Evolutionary conservation across 768 basidiomycete genomes (phyloP).

Genomic region (Trametes cubensis): DNA sequence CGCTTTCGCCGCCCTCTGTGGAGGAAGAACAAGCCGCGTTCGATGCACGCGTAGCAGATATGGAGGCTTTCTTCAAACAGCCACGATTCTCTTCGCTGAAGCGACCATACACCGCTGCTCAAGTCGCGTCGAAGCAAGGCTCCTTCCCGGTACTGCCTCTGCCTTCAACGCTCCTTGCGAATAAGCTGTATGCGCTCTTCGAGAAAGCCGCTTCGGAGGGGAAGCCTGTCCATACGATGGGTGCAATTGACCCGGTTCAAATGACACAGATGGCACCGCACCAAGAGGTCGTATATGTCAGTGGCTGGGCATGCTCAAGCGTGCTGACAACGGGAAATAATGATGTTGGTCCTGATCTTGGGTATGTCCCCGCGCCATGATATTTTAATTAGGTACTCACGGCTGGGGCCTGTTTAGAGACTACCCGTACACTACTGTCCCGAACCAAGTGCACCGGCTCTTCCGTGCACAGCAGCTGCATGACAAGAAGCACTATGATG

Average conservation of each 20-base stretch:
- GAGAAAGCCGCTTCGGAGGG: slow-evolving; percentile 61
- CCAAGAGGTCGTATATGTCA: slow-evolving; percentile 89
- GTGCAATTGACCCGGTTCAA: slow-evolving; percentile 91
- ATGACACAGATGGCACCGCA: slow-evolving; percentile 92
- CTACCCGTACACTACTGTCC: slow-evolving; percentile 95
- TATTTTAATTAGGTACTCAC: not conserved
- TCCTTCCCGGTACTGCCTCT: slow-evolving; percentile 78
- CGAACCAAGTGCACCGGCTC: slow-evolving; percentile 91
- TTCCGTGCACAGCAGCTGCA: slow-evolving; percentile 92
- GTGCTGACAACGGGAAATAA: slow-evolving; percentile 88
- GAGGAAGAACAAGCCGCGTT: slow-evolving; percentile 63
- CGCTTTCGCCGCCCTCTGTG: slow-evolving; percentile 58
- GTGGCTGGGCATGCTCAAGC: slow-evolving; percentile 89
- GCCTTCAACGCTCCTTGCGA: slow-evolving; percentile 75
- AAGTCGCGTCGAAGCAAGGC: slow-evolving; percentile 89
- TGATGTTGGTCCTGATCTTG: slow-evolving; percentile 91
- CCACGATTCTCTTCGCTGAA: slow-evolving; percentile 75
- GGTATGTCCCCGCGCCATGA: slow-evolving; percentile 44
- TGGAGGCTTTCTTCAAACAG: slow-evolving; percentile 72
- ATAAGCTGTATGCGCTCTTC: slow-evolving; percentile 80
- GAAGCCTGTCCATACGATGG: slow-evolving; percentile 86
- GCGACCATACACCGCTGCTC: slow-evolving; percentile 78
- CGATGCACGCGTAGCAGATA: slow-evolving; percentile 59
- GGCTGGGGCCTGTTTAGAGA: slow-evolving; percentile 52
- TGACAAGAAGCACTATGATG: slow-evolving; percentile 92